Base-by-base conservation (phyloP, 805 yeast genomes). In the Ogataea parapolymorpha region DNA sequence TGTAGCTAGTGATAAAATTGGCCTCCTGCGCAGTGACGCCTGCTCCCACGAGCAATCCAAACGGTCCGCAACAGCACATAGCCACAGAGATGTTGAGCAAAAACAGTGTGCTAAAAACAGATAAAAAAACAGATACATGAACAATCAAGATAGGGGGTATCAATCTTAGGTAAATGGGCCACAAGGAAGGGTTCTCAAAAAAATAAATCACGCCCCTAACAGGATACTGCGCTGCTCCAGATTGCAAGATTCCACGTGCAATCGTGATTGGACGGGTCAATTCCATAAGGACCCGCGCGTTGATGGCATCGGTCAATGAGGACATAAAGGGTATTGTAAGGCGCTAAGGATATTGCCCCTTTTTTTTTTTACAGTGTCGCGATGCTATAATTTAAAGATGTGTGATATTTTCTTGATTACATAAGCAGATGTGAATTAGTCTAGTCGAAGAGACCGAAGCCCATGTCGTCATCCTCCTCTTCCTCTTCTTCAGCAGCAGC, bases 381-480 rank as follows among this genome's bases (percentile, higher is more conserved):
- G 12, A 12, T 9, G 18, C 14, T 25, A 6, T 25, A 12, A 3
- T 25, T 25, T 27, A 15, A 28, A 32, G 33, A 27, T 31, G 13
- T 34, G 14, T n/a, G 22, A 32, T 26, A 28, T 7, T 20, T 20
- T 20, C 26, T 13, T 29, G 42, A 39, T 39, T 39, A 39, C 34
- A 33, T 39, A 39, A 39, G 42, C 42, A 39, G 42, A 9, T 27
- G 37, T 39, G 37, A 25, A 39, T 39, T 32, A 45, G 64, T 61
- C 79, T 93, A 93, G 82, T 93, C 99, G 85, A 93, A 93, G 72
- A 93, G 85, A 80, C 88, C 88, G 81, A 82, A 79, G 60, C 89
- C 89, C 87, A 82, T 81, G 52, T 59, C 64, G 66, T 73, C 76
- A 55, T 73, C 71, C 53, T 68, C 74, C 61, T 68, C 75, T 50